phyloP scores from a whole-genome alignment of 2,329 filamentous ascomycete species.

The Esteya vermicola region DNA sequence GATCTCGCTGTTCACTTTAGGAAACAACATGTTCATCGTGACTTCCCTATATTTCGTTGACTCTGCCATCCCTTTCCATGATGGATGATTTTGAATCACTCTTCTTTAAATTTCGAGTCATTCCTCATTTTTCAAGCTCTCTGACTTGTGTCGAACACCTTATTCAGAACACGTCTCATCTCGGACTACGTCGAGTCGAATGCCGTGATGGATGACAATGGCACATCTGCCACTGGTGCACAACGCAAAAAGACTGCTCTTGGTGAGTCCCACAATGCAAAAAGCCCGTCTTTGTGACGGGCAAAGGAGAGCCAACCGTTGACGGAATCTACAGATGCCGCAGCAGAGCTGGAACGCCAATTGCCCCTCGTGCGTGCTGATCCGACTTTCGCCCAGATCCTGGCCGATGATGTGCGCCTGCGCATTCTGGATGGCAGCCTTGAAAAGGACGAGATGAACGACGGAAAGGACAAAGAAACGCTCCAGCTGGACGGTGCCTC shows the following conservation, averaged over 20 bases:
- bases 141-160: too few species aligned
- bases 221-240: too few species aligned
- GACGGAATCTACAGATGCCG: background rate
- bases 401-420: conserved; percentile 4
- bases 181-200: too few species aligned
- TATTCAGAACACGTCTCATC: too few species aligned
- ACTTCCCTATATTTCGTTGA: background rate
- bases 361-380: conserved; percentile 6
- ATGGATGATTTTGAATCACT: too few species aligned
- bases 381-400: conserved; percentile 1
- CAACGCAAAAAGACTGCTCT: too few species aligned
- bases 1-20: background rate
- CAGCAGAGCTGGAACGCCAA: conserved; percentile 2
- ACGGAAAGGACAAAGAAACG: too few species aligned
- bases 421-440: background rate
- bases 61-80: background rate
- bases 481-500: too few species aligned
- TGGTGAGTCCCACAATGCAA: background rate
- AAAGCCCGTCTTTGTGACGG: background rate
- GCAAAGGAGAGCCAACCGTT: background rate
- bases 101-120: too few species aligned
- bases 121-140: too few species aligned
- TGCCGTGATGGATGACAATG: too few species aligned
- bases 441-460: background rate
- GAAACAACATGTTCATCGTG: background rate